A percentile compares a stretch with the other conserved stretches of the same genome.
Conservation (phyloP, 805 yeast genomes). For the Priceomyces haplophilus region DNA sequence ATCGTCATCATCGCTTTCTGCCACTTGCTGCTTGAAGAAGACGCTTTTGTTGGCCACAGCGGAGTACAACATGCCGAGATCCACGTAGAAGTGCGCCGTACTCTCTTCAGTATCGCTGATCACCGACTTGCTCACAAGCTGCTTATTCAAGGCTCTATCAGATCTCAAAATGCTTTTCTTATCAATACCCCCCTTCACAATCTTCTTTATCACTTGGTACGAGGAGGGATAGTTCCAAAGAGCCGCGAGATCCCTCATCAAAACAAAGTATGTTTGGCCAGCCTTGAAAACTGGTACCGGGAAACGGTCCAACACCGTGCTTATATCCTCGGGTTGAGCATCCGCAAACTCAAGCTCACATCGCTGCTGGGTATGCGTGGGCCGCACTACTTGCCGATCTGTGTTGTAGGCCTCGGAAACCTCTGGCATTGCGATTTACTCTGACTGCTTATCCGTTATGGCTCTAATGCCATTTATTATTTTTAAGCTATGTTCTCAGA, state of each 20-base stretch:
- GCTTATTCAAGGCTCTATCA: constrained; percentile 18
- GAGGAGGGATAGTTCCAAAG: constrained; percentile 42
- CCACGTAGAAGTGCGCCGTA: constrained; percentile 25
- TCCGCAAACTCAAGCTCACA: constrained; percentile 3
- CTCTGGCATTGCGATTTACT: neutral
- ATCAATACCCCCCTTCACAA: constrained; percentile 22
- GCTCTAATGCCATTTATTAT: too few relatives aligned
- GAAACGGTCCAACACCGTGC: neutral
- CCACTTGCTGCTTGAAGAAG: constrained; percentile 12
- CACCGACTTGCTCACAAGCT: constrained; percentile 16
- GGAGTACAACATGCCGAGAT: constrained; percentile 18
- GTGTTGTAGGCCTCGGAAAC: neutral
- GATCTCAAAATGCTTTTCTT: constrained; percentile 16
- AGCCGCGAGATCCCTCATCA: constrained; percentile 29
- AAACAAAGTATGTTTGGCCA: constrained; percentile 18
- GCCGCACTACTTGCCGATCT: neutral
- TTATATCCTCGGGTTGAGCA: constrained; percentile 4
- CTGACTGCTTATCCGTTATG: too few relatives aligned
- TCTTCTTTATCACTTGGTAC: constrained; percentile 33
- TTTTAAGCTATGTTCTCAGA: neutral
- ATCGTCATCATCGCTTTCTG: constrained; percentile 4
- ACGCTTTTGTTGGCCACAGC: constrained; percentile 21
- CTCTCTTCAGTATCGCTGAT: constrained; percentile 17
- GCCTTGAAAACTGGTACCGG: constrained; percentile 16
- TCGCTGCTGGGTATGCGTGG: neutral